Base-by-base conservation (phyloP, 768 basidiomycete species). In the Hericium coralloides region DNA sequence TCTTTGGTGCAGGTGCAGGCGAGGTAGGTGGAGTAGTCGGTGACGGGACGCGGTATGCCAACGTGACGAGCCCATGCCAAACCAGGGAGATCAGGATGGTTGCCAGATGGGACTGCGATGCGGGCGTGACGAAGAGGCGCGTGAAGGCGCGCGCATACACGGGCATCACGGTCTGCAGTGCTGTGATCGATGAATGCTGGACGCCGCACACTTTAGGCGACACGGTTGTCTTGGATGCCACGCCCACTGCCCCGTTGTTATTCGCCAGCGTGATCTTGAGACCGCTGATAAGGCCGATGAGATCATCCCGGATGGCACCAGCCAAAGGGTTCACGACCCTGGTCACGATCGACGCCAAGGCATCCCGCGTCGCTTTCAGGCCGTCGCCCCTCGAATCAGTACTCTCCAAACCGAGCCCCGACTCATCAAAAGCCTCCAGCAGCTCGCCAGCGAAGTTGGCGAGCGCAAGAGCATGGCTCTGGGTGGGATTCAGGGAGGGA, bases 361-460 rank as follows among this genome's bases (percentile, higher is more conserved):
- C 83, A 59, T 88, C 83, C n/a, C 86, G 79, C 57, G 87, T 79
- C 38, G 74, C 65, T 66, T 82, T 86, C 52, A 92, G 69, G 1
- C 85, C 86, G 60, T 91, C 88, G 18, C 79, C 81, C 50, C 87
- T 78, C 52, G 68, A 62, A 59, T 89, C 86, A 23, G n/a, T n/a
- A 72, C 71, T 52, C 8, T 88, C 84, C 6, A 75, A 69, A 10
- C 87, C 86, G 4, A 90, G 72, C 49, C 76, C 74, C 31, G 87
- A 70, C 20, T 82, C 76, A 67, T 90, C 86, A 54, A 91, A 88
- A 15, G 74, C 77, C 63, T 82, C 81, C 23, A 91, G 74, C 50
- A 92, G 71, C 66, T 92, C 90, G 47, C 84, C 85, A 20, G 86
- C 82, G 60, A 92, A 85, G 15, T 78, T 76, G 2, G 84, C 80